These are phyloP conservation scores for Suhomyces choctaworum DNA, from an alignment of 1,139 yeast species.

Conservation along the genomic window DNA sequence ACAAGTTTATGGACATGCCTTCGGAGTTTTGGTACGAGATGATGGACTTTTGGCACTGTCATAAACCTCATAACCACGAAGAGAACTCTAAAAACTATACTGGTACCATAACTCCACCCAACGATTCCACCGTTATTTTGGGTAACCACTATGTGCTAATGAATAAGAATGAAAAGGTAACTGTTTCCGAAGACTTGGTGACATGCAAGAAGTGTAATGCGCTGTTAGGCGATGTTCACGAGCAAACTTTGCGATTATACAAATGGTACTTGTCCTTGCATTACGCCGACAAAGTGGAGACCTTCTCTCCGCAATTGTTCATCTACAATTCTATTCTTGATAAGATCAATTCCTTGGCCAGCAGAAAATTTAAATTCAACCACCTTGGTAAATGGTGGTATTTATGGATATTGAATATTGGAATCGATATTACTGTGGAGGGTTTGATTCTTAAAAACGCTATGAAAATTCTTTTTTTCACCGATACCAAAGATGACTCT, in stretches of 20 bases:
- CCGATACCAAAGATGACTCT: conserved; percentile 8
- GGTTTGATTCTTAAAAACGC: conserved; percentile 13
- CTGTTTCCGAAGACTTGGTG: conserved; percentile 11
- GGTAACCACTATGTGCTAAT: conserved; percentile 61
- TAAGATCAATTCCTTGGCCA: conserved; percentile 48
- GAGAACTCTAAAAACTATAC: conserved; percentile 26
- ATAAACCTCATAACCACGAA: conserved; percentile 60
- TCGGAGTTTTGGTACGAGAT: conserved; percentile 92
- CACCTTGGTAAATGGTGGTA: conserved; percentile 14
- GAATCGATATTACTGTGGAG: conserved; percentile 19
- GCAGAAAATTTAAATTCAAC: conserved; percentile 45
- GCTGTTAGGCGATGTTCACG: conserved; percentile 35
- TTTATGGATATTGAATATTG: conserved; percentile 26
- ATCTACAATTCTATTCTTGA: conserved; percentile 44
- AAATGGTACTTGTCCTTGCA: conserved; percentile 60
- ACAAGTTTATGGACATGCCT: conserved; percentile 67
- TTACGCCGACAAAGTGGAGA: conserved; percentile 20
- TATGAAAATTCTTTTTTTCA: conserved; percentile 21
- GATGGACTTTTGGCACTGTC: conserved; percentile 99
- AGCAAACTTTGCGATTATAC: conserved; percentile 37
- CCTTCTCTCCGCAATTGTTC: conserved; percentile 35
- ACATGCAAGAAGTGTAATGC: conserved; percentile 33
- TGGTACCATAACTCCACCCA: conserved; percentile 47
- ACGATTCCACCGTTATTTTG: conserved; percentile 43
- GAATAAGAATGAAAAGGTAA: conserved; percentile 23